phyloP scores from a whole-genome alignment of 345 rosid species.

The Camelina laxa region DNA sequence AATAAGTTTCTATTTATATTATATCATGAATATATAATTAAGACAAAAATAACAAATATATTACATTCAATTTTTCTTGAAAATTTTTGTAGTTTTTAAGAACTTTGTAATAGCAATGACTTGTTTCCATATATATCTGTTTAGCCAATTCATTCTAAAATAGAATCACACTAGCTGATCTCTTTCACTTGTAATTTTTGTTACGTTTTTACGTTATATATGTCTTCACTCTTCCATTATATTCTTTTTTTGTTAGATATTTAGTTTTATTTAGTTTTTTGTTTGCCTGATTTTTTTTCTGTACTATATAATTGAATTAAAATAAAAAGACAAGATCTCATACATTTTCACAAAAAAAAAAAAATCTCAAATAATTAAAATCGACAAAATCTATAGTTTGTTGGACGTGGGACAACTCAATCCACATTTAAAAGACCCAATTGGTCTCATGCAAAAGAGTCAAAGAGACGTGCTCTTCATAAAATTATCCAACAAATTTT shows the following conservation, averaged over 20 bases:
- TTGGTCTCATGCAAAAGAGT: neutral
- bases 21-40: no score
- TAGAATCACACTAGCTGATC: neutral
- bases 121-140: no score
- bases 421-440: constrained; percentile 27
- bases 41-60: no score
- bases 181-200: neutral
- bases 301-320: neutral
- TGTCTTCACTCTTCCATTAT: neutral
- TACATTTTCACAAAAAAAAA: neutral
- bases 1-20: no score
- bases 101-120: no score
- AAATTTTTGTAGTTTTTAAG: no score
- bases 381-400: constrained; percentile 7
- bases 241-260: neutral
- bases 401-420: constrained; percentile 16
- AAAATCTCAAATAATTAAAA: constrained; percentile 2
- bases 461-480: constrained; percentile 3
- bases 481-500: neutral
- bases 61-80: no score
- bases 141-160: neutral
- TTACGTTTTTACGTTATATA: neutral
- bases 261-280: neutral
- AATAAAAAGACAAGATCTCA: constrained; percentile 1
- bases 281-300: neutral